Evolutionary conservation across 768 basidiomycete species (phyloP).

Genomic region (Strobilomyces dryophilus): DNA sequence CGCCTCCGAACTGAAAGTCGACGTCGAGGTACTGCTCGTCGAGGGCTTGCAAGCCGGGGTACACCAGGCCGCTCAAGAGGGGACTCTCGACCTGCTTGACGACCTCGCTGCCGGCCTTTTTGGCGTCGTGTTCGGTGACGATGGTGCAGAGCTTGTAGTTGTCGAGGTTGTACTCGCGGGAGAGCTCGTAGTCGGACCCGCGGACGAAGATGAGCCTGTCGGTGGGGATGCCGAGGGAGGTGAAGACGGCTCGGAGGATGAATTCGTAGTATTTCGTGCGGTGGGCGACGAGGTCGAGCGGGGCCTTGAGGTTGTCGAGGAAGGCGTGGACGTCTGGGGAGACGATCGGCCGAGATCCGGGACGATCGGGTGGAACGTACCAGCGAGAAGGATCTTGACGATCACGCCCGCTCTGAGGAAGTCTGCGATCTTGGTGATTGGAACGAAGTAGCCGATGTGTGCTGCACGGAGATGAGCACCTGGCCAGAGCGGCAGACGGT

Average conservation of each 20-base stretch:
- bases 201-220: conserved; percentile 78
- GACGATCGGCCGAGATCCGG: not conserved
- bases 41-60: conserved; percentile 94
- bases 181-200: conserved; percentile 92
- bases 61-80: conserved; percentile 84
- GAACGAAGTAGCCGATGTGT: conserved; percentile 96
- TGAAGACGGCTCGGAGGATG: conserved; percentile 78
- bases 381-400: conserved; percentile 79
- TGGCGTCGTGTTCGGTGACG: conserved; percentile 93
- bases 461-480: conserved; percentile 44
- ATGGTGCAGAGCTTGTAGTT: conserved; percentile 90
- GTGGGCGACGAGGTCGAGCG: conserved; percentile 83
- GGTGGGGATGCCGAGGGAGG: conserved; percentile 85
- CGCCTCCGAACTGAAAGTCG: conserved; percentile 97
- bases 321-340: conserved; percentile 87
- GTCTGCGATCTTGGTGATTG: conserved; percentile 93
- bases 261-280: conserved; percentile 89
- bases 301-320: conserved; percentile 96
- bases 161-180: conserved; percentile 89
- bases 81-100: conserved; percentile 97
- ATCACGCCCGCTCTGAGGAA: conserved; percentile 92
- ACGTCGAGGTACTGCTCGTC: conserved; percentile 96
- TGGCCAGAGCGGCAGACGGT: not conserved
- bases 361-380: conserved; percentile 31
- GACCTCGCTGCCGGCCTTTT: conserved; percentile 97